Evolutionary conservation across 768 basidiomycete genomes (phyloP).

Genomic region (Agaricus blazei): DNA sequence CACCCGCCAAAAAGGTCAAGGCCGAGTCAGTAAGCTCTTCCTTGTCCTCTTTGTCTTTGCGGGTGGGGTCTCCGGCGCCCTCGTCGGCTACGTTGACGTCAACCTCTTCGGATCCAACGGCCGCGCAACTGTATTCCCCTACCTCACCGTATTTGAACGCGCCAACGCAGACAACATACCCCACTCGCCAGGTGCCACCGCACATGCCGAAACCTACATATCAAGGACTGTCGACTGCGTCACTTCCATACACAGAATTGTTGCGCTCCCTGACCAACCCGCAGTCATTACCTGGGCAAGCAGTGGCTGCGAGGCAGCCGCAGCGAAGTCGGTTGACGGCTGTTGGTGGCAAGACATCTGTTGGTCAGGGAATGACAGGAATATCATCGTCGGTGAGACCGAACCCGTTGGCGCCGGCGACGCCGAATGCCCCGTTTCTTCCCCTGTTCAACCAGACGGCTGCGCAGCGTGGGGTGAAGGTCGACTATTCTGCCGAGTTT

Average conservation of each 20-base stretch:
- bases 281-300: neutral
- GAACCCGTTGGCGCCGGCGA: slow-evolving; percentile 63
- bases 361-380: slow-evolving; percentile 7
- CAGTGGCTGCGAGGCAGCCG: slow-evolving; percentile 1
- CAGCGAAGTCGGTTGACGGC: neutral
- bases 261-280: slow-evolving; percentile 8
- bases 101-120: slow-evolving; percentile 2
- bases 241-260: neutral
- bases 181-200: slow-evolving; percentile 5
- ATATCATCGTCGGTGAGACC: slow-evolving; percentile 16
- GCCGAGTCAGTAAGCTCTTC: slow-evolving; percentile 22
- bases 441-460: slow-evolving; percentile 75
- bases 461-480: slow-evolving; percentile 53
- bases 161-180: neutral
- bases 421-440: slow-evolving; percentile 58
- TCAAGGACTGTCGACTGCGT: neutral
- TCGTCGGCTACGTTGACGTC: neutral
- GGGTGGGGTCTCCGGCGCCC: slow-evolving; percentile 21
- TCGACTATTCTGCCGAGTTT: slow-evolving; percentile 57
- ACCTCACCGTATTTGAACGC: slow-evolving; percentile 9
- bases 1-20: slow-evolving; percentile 39
- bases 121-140: slow-evolving; percentile 19
- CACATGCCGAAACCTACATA: slow-evolving; percentile 6
- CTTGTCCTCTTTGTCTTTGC: slow-evolving; percentile 31
- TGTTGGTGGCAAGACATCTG: slow-evolving; percentile 4